Percentiles rank a stretch among this genome's conserved stretches.
phyloP scores from a whole-genome alignment of 306 rosid genomes.

The Glycine tomentella region DNA sequence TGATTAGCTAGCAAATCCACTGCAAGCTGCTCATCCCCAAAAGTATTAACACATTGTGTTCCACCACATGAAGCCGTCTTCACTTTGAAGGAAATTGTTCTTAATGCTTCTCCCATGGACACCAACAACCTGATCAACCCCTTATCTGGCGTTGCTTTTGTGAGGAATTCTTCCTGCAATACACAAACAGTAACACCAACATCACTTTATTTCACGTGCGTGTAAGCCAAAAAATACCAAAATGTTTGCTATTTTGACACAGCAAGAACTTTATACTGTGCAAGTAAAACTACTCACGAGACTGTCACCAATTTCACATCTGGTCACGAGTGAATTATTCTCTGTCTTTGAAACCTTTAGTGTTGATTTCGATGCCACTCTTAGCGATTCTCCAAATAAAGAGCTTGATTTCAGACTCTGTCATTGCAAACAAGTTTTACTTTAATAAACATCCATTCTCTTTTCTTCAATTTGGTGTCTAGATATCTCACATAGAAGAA shows the following conservation, averaged over 20 bases:
- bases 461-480: conserved; percentile 1
- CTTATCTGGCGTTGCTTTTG: conserved; percentile 90
- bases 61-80: conserved; percentile 99
- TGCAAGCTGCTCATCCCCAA: conserved; percentile 98
- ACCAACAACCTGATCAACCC: conserved; percentile 78
- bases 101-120: conserved; percentile 94
- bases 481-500: not conserved
- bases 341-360: conserved; percentile 63
- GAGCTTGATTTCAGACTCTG: conserved; percentile 84
- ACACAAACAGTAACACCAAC: too few species aligned
- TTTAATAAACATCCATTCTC: conserved; percentile 1
- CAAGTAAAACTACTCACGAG: conserved; percentile 70
- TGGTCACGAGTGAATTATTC: conserved; percentile 58
- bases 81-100: conserved; percentile 95
- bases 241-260: not conserved
- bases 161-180: conserved; percentile 84
- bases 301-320: conserved; percentile 91
- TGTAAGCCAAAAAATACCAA: conserved; percentile 22
- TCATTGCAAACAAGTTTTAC: conserved; percentile 40
- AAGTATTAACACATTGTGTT: conserved; percentile 95
- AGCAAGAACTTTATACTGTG: not conserved
- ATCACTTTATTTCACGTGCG: conserved; percentile 1
- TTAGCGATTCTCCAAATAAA: conserved; percentile 81
- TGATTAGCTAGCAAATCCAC: conserved; percentile 91
- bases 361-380: conserved; percentile 70